Conservation (phyloP, 1,284 basidiomycete species). For the Macrocybe sp. region DNA sequence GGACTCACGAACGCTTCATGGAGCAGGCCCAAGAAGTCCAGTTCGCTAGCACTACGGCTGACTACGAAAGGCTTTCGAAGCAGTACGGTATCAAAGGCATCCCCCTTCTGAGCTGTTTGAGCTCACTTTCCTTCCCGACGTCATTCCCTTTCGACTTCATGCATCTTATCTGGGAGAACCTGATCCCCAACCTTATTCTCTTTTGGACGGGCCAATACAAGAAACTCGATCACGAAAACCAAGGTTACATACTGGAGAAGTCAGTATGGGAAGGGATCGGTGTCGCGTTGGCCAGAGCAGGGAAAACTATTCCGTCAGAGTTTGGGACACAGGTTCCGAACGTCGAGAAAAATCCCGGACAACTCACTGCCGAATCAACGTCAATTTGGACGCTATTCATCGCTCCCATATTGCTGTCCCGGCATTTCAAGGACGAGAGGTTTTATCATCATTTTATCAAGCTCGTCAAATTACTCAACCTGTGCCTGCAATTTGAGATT, state of each 20-base stretch:
- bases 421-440: constrained; percentile 16
- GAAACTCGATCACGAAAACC: constrained; percentile 22
- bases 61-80: constrained; percentile 19
- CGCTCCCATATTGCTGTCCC: constrained; percentile 29
- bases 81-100: constrained; percentile 31
- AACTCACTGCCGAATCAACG: constrained; percentile 29
- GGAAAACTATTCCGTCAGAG: constrained; percentile 21
- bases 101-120: constrained; percentile 23
- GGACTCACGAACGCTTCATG: constrained; percentile 23
- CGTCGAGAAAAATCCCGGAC: constrained; percentile 16
- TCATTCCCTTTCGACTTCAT: constrained; percentile 34
- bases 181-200: constrained; percentile 26
- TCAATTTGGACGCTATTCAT: constrained; percentile 34
- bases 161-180: constrained; percentile 36
- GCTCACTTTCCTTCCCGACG: constrained; percentile 26
- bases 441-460: constrained; percentile 39
- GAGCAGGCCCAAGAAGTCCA: constrained; percentile 24
- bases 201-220: constrained; percentile 32
- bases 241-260: constrained; percentile 19
- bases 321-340: constrained; percentile 24
- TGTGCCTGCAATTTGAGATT: constrained; percentile 36
- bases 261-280: constrained; percentile 22
- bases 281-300: constrained; percentile 17
- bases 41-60: constrained; percentile 13
- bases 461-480: constrained; percentile 31